Percentiles rank a stretch among this genome's conserved stretches.
phyloP scores from a whole-genome alignment of 1,284 basidiomycete species.

The Xerocomus amazonicus region DNA sequence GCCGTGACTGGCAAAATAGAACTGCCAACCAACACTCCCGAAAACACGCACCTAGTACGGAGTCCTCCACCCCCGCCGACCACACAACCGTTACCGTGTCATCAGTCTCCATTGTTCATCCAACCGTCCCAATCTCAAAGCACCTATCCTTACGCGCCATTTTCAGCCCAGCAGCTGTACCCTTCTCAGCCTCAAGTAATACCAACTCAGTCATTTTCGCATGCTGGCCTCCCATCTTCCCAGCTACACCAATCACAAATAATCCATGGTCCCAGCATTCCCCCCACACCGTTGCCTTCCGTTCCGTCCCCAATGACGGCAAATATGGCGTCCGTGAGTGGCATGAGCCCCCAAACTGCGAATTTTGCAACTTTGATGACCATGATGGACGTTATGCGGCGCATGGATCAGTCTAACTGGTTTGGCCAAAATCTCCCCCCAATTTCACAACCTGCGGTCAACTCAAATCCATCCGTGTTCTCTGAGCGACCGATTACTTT shows the following conservation, averaged over 20 bases:
- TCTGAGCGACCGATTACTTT: conserved; percentile 7
- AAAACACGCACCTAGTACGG: conserved; percentile 1
- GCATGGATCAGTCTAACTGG: conserved; percentile 26
- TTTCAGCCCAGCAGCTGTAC: conserved; percentile 16
- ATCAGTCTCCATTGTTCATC: conserved; percentile 9
- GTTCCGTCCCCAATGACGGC: conserved; percentile 12
- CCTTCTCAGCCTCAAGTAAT: conserved; percentile 19
- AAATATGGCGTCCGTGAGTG: conserved; percentile 8
- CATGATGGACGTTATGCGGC: conserved; percentile 34
- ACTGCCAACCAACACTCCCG: neutral
- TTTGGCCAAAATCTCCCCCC: conserved; percentile 20
- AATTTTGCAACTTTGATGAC: conserved; percentile 32
- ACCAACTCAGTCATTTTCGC: conserved; percentile 18
- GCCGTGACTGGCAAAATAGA: conserved; percentile 1
- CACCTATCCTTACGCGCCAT: conserved; percentile 11
- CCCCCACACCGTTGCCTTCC: conserved; percentile 16
- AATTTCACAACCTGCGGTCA: conserved; percentile 13
- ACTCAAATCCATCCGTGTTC: conserved; percentile 3
- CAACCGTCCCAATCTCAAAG: conserved; percentile 24
- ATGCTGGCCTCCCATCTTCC: conserved; percentile 15
- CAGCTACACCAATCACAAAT: conserved; percentile 22
- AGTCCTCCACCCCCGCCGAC: conserved; percentile 2
- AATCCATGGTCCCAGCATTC: conserved; percentile 5
- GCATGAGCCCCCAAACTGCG: conserved; percentile 17
- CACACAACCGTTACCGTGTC: conserved; percentile 12